Conservation (phyloP, 371 early-diverging fungal genomes). For the Batkoa obscura region DNA sequence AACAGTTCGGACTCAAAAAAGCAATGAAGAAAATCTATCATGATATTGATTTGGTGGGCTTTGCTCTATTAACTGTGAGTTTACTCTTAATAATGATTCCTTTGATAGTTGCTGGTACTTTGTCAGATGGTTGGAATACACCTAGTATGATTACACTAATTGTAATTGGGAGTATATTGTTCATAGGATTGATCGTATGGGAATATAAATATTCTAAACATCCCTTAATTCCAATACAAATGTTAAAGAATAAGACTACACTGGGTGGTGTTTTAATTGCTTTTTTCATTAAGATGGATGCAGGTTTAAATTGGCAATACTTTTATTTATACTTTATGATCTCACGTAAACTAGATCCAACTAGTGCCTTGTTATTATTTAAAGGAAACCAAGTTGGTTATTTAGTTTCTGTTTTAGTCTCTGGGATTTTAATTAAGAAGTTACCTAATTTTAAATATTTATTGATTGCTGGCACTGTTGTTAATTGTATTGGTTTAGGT, state of each 20-base stretch:
- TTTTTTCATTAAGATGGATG: neutral
- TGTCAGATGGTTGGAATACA: neutral
- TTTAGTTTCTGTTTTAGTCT: neutral
- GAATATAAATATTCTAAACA: neutral
- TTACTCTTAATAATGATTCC: neutral
- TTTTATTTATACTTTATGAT: neutral
- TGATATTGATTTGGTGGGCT: neutral
- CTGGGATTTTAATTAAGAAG: neutral
- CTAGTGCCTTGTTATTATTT: neutral
- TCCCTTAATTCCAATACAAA: neutral
- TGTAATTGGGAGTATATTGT: neutral
- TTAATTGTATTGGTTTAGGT: conserved; percentile 19
- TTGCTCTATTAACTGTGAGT: neutral
- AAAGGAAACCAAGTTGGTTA: neutral
- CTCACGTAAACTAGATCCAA: neutral
- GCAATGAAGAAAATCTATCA: neutral
- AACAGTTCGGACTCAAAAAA: neutral
- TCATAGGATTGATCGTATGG: neutral
- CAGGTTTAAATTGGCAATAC: neutral
- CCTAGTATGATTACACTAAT: neutral
- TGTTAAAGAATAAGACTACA: neutral
- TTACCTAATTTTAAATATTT: neutral
- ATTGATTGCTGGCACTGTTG: conserved; percentile 12
- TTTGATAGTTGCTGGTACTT: neutral
- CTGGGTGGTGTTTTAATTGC: neutral